Conservation (phyloP, 2,329 filamentous ascomycete genomes). For the Endothia cerciana region DNA sequence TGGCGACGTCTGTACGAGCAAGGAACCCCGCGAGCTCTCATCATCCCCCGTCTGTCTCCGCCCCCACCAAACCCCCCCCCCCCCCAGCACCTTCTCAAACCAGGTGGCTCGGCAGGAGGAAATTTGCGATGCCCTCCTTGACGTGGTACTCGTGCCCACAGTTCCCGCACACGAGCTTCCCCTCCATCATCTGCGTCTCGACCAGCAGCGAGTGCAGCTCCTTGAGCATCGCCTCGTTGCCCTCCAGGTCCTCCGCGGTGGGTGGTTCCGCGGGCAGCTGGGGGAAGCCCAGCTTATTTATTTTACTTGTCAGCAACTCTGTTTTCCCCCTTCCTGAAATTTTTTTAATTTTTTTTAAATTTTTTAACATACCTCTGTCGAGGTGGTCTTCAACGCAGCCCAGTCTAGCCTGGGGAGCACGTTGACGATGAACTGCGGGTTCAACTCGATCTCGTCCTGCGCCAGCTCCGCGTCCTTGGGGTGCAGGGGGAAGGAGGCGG, state of each 20-base stretch:
- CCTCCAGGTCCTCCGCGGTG: conserved; percentile 62
- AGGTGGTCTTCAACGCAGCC: conserved; percentile 75
- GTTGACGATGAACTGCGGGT: conserved; percentile 79
- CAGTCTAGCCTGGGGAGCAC: conserved; percentile 88
- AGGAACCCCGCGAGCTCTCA: neutral
- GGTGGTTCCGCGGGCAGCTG: conserved; percentile 68
- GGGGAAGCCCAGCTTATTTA: conserved; percentile 75
- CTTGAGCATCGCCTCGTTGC: conserved; percentile 70
- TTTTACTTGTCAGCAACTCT: conserved; percentile 15
- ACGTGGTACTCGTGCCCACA: conserved; percentile 94
- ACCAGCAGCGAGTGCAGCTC: conserved; percentile 83
- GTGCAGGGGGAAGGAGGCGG: conserved; percentile 85
- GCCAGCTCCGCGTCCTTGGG: conserved; percentile 91
- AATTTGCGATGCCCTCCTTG: conserved; percentile 96
- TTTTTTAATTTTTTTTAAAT: no score
- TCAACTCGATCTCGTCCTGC: conserved; percentile 79
- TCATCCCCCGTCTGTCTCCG: neutral
- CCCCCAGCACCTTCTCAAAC: conserved; percentile 55
- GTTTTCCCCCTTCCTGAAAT: conserved; percentile 25
- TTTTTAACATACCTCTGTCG: conserved; percentile 68
- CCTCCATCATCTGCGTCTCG: conserved; percentile 88
- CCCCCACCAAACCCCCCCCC: no score
- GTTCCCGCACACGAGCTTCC: conserved; percentile 85
- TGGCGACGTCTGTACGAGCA: neutral
- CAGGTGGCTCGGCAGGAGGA: conserved; percentile 89